Percentiles rank a stretch among this genome's conserved stretches.
phyloP scores from a whole-genome alignment of 2,329 filamentous ascomycete species.

The Furcasterigmium sp. region DNA sequence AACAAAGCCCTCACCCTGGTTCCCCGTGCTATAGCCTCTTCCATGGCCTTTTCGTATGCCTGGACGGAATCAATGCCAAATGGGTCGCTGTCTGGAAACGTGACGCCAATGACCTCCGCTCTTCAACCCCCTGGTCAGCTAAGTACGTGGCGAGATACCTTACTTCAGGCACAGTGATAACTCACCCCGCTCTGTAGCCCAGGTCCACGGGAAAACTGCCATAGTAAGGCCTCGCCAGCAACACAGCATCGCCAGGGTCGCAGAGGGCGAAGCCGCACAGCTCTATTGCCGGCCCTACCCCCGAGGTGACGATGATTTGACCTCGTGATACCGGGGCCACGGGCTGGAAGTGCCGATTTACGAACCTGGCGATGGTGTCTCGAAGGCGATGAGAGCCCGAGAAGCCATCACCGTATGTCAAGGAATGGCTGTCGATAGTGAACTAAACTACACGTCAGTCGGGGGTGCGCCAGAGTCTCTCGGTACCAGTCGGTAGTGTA shows the following conservation, averaged over 20 bases:
- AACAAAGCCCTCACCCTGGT: constrained; percentile 40
- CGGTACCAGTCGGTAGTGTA: too few species aligned
- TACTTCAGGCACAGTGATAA: background rate
- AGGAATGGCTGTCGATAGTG: constrained; percentile 31
- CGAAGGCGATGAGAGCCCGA: constrained; percentile 1
- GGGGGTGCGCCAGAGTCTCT: background rate
- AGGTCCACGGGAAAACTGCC: constrained; percentile 42
- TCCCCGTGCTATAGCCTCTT: constrained; percentile 30
- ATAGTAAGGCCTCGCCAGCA: constrained; percentile 36
- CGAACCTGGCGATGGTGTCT: background rate
- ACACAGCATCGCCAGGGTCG: background rate
- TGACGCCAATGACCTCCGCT: constrained; percentile 35
- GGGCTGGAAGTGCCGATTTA: background rate
- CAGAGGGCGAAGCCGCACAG: background rate
- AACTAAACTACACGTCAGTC: constrained; percentile 9
- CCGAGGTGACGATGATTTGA: constrained; percentile 1
- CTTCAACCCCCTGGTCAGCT: constrained; percentile 29
- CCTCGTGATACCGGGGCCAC: background rate
- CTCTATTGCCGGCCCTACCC: background rate
- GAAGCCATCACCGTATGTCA: constrained; percentile 3
- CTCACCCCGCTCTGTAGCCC: background rate
- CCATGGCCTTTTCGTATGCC: constrained; percentile 37
- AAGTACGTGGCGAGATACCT: too few species aligned
- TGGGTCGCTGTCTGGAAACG: constrained; percentile 37
- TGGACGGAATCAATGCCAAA: constrained; percentile 31